Base-by-base conservation (phyloP, 768 basidiomycete genomes). In the Tulasnella calospora region DNA sequence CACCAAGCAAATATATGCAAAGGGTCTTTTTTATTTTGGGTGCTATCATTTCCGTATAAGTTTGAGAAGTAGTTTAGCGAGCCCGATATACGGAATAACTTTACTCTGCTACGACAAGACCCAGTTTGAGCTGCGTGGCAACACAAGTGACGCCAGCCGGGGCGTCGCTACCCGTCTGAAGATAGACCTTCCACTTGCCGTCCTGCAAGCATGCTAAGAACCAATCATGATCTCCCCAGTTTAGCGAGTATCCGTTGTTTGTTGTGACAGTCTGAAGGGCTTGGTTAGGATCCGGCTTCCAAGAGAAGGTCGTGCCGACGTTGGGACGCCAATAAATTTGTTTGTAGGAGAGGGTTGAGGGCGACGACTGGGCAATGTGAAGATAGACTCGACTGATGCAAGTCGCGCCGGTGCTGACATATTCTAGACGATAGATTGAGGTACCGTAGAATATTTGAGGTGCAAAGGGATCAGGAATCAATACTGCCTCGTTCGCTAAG, bases 141-240 rank as follows among this genome's bases (percentile, higher is more conserved):
- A 41, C 70, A 71, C 70, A 71, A 8, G 70, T 71, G 30, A 36
- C 35, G 3, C 30, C 70, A 27, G 70, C 70, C 19, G 70, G 70
- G 9, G 40, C 30, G 23, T 71, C 70, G 19, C 27, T 71, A 21
- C 70, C 70, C 7, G 70, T 71, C 70, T 71, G 70, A 23, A 71
- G 40, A 71, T 71, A 71, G 35, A 71, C 19, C 70, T 35, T 71
- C 70, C 70, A 71, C 30, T 35, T 71, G 19, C 27, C 70, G 21
- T 71, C 30, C 70, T 71, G 70, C 30, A 36, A 36, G 70, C 70
- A 71, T n/a, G 70, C 30, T 12, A 71, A 71, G 40, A 71, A 71
- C 70, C 51, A n/a, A 51, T 51, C 47, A 23, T 51, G 47, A 10
- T 51, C 47, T 23, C 47, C 47, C 51, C 51, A 51, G 23, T 51